Evolutionary conservation across 495 filamentous ascomycete species (phyloP).

Genomic region (Penicillium egyptiacum): DNA sequence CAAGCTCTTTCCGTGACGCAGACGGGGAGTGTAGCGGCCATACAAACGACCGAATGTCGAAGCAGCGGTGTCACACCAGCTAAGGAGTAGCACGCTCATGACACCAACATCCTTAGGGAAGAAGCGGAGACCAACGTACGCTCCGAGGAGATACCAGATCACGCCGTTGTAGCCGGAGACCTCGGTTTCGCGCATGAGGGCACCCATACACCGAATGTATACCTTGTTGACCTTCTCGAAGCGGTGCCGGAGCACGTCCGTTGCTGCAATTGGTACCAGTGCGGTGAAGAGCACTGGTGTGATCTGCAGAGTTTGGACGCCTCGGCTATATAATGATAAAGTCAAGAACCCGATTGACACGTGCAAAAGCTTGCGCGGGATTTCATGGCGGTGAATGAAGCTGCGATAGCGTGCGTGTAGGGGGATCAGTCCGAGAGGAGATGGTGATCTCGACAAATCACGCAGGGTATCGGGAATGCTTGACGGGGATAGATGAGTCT

Average conservation of each 20-base stretch:
- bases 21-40: constrained; percentile 76
- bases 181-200: constrained; percentile 95
- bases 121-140: constrained; percentile 79
- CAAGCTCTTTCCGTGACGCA: constrained; percentile 85
- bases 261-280: constrained; percentile 82
- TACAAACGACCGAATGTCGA: constrained; percentile 88
- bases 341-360: constrained; percentile 96
- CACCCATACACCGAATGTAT: constrained; percentile 81
- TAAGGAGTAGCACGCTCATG: constrained; percentile 82
- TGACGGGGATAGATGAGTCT: constrained; percentile 72
- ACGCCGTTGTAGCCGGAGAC: constrained; percentile 92
- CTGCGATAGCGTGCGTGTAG: constrained; percentile 66
- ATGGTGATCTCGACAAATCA: constrained; percentile 82
- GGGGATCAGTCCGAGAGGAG: constrained; percentile 90
- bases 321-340: constrained; percentile 75
- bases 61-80: constrained; percentile 97
- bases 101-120: constrained; percentile 95
- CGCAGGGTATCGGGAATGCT: constrained; percentile 59
- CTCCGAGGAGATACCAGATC: constrained; percentile 91
- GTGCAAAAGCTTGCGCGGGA: constrained; percentile 54
- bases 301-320: constrained; percentile 69
- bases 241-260: constrained; percentile 79
- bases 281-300: constrained; percentile 80
- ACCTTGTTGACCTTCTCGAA: constrained; percentile 77
- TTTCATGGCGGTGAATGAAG: constrained; percentile 54